Evolutionary conservation across 176 grass and related monocot species (phyloP).

Genomic region (Juncus effusus): DNA sequence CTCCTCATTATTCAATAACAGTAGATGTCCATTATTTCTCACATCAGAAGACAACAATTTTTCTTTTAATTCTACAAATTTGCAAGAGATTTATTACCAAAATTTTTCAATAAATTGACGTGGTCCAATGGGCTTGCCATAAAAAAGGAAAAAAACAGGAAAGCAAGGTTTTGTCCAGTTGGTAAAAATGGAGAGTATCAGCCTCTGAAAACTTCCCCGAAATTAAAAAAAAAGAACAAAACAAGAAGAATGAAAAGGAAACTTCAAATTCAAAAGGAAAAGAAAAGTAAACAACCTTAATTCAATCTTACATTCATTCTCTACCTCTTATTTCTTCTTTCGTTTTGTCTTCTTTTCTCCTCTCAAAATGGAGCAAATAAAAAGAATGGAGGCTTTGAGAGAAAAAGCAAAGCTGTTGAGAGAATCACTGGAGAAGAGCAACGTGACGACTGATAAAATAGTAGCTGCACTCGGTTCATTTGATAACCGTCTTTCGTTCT

Average conservation of each 20-base stretch:
- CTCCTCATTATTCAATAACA: too few relatives aligned
- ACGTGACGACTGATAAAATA: conserved; percentile 28
- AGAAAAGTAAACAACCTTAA: conserved; percentile 7
- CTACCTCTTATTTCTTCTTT: conserved; percentile 2
- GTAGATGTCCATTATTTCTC: too few relatives aligned
- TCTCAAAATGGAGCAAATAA: neutral
- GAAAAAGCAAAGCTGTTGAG: conserved; percentile 29
- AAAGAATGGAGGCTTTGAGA: conserved; percentile 26
- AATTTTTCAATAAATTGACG: too few relatives aligned
- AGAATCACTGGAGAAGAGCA: conserved; percentile 36
- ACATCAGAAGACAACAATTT: too few relatives aligned
- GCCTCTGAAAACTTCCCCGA: neutral
- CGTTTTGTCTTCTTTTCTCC: neutral
- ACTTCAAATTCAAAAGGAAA: neutral
- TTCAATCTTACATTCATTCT: neutral
- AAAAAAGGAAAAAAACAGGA: neutral
- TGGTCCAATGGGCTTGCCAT: too few relatives aligned
- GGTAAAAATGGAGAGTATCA: too few relatives aligned
- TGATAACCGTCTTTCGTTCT: conserved; percentile 36
- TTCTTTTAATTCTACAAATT: too few relatives aligned
- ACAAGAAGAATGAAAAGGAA: neutral
- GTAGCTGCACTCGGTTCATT: conserved; percentile 34
- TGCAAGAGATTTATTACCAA: too few relatives aligned
- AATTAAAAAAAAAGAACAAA: neutral
- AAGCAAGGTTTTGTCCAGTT: too few relatives aligned